Evolutionary conservation across 768 basidiomycete species (phyloP).

Genomic region (Exsudoporus frostii): DNA sequence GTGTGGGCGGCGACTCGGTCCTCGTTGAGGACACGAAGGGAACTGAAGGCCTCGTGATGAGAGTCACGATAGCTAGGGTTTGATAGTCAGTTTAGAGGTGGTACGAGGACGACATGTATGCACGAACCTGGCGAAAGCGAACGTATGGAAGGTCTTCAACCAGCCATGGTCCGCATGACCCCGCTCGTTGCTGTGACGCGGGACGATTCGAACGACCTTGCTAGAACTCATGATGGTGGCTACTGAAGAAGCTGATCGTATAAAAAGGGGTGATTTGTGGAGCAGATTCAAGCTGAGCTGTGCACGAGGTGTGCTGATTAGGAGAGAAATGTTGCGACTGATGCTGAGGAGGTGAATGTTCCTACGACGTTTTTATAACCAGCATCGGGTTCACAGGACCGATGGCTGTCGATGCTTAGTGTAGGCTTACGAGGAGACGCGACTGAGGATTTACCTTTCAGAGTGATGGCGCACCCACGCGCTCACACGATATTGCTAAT

Average conservation of each 20-base stretch:
- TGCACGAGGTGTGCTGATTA: not conserved
- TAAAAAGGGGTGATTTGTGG: not conserved
- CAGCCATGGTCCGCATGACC: constrained; percentile 80
- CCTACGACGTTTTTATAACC: constrained; percentile 22
- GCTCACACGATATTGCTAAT: constrained; percentile 18
- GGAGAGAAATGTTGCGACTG: not conserved
- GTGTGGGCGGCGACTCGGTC: constrained; percentile 73
- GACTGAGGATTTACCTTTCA: constrained; percentile 22
- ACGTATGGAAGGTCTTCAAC: constrained; percentile 87
- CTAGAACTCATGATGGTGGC: constrained; percentile 13
- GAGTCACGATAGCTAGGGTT: constrained; percentile 55
- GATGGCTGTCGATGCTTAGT: not conserved
- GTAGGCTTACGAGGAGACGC: constrained; percentile 6
- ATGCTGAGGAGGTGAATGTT: not conserved
- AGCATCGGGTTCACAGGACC: not conserved
- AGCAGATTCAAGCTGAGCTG: not conserved
- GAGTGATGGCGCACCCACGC: constrained; percentile 22
- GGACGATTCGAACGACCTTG: constrained; percentile 36
- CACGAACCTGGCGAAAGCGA: constrained; percentile 66
- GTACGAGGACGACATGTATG: constrained; percentile 5
- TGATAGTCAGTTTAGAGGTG: constrained; percentile 8
- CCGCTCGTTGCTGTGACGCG: constrained; percentile 59
- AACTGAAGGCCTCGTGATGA: constrained; percentile 58
- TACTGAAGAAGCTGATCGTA: not conserved
- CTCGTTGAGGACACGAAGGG: constrained; percentile 89